Conservation (phyloP, 2,329 filamentous ascomycete genomes). For the Xylaria digitata region DNA sequence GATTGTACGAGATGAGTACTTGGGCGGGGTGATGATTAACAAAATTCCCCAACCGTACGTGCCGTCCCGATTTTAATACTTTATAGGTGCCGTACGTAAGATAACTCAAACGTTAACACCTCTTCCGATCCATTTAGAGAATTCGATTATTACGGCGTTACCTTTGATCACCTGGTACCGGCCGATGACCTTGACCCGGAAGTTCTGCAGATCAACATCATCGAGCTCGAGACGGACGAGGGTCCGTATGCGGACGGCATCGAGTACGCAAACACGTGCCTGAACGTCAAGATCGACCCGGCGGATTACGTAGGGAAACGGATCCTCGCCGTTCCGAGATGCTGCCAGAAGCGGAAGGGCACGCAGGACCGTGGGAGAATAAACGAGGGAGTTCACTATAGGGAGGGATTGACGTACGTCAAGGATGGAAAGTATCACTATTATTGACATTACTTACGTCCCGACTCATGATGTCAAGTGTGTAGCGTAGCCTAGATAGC, state of each 20-base stretch:
- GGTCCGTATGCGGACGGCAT: constrained; percentile 46
- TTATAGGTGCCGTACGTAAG: constrained; percentile 9
- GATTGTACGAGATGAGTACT: constrained; percentile 19
- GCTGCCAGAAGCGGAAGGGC: constrained; percentile 21
- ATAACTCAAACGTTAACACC: constrained; percentile 4
- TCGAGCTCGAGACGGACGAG: constrained; percentile 50
- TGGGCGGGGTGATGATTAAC: constrained; percentile 18
- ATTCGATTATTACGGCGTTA: constrained; percentile 56
- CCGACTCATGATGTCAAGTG: constrained; percentile 4
- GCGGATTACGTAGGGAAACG: constrained; percentile 12
- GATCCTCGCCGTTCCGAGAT: constrained; percentile 13
- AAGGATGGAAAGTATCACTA: constrained; percentile 10
- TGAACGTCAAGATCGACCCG: constrained; percentile 33
- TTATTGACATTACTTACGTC: constrained; percentile 10
- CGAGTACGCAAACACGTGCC: constrained; percentile 51
- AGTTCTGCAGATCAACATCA: constrained; percentile 56
- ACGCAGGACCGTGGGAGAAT: constrained; percentile 22
- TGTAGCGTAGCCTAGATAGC: constrained; percentile 7
- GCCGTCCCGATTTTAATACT: constrained; percentile 6
- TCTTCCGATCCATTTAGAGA: constrained; percentile 19
- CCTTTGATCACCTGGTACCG: constrained; percentile 56
- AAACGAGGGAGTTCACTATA: constrained; percentile 20
- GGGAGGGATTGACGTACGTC: constrained; percentile 13
- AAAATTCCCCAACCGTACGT: constrained; percentile 12
- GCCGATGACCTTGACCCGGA: constrained; percentile 52